Conservation (phyloP, 176 grass and related monocot species). For the Carex scoparia region DNA sequence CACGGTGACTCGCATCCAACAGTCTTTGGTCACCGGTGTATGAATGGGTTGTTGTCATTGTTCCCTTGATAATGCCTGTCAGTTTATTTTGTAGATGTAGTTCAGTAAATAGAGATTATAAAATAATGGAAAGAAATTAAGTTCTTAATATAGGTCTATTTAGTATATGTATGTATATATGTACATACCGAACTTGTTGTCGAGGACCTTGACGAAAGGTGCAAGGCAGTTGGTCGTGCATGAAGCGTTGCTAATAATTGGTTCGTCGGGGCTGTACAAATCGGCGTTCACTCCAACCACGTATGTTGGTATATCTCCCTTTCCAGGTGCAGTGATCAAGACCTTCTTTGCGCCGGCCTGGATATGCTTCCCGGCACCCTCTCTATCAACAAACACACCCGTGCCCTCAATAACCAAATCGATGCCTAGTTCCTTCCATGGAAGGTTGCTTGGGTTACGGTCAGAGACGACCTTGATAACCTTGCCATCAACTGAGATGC, state of each 20-base stretch:
- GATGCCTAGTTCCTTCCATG: conserved; percentile 35
- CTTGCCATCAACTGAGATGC: conserved; percentile 46
- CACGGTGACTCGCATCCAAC: conserved; percentile 50
- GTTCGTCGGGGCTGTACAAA: conserved; percentile 26
- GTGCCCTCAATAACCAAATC: conserved; percentile 55
- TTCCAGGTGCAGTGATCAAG: conserved; percentile 46
- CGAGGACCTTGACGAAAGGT: conserved; percentile 53
- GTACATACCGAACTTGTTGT: conserved; percentile 44
- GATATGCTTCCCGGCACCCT: conserved; percentile 50
- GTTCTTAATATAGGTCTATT: not conserved
- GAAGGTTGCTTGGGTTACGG: conserved; percentile 37
- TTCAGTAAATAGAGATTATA: not conserved
- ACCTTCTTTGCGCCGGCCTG: conserved; percentile 49
- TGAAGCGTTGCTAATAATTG: conserved; percentile 51
- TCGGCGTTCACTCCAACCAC: conserved; percentile 44
- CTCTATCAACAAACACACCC: conserved; percentile 45
- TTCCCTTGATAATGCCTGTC: conserved; percentile 31
- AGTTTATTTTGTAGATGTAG: not conserved
- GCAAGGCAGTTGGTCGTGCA: conserved; percentile 64
- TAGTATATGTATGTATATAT: not conserved
- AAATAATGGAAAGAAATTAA: not conserved
- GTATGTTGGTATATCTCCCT: conserved; percentile 53
- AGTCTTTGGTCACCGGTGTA: conserved; percentile 57
- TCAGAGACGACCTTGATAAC: conserved; percentile 46
- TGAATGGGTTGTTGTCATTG: conserved; percentile 58